These are phyloP conservation scores for Russula foetens DNA, from an alignment of 768 basidiomycete species.

Conservation along the genomic window DNA sequence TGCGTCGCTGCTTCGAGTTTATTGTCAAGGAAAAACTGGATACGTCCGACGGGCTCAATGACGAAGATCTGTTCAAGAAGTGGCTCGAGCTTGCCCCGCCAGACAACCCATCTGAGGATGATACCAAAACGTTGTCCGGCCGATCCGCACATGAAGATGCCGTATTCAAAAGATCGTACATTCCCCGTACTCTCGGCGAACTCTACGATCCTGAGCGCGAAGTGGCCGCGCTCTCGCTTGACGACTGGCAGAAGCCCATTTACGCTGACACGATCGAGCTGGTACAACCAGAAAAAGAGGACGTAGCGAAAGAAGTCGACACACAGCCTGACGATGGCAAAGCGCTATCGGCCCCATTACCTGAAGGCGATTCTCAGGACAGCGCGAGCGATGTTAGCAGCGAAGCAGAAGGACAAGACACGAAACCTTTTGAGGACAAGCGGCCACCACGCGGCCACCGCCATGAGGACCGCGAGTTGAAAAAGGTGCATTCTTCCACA, in stretches of 20 bases:
- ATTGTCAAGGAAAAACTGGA: slow-evolving; percentile 53
- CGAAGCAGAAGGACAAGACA: slow-evolving; percentile 27
- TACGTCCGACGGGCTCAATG: slow-evolving; percentile 1
- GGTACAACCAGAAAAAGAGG: slow-evolving; percentile 33
- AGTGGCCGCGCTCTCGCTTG: slow-evolving; percentile 61
- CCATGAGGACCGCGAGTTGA: slow-evolving; percentile 85
- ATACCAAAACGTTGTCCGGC: slow-evolving; percentile 14
- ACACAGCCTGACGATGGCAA: slow-evolving; percentile 11
- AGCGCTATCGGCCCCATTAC: slow-evolving; percentile 22
- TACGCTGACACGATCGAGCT: slow-evolving; percentile 85
- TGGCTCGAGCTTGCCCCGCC: slow-evolving; percentile 40
- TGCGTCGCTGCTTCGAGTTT: slow-evolving; percentile 83
- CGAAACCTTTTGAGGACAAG: slow-evolving; percentile 39
- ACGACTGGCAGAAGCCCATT: slow-evolving; percentile 68
- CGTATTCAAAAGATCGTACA: slow-evolving; percentile 86
- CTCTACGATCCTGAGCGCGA: slow-evolving; percentile 94
- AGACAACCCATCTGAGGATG: slow-evolving; percentile 14
- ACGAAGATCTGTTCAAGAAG: slow-evolving; percentile 30
- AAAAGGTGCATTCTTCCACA: slow-evolving; percentile 50
- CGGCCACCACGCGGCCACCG: slow-evolving; percentile 77
- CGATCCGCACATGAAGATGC: slow-evolving; percentile 64
- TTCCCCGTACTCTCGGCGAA: slow-evolving; percentile 86
- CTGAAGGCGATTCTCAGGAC: slow-evolving; percentile 20
- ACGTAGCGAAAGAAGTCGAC: slow-evolving; percentile 17
- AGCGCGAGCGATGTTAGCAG: slow-evolving; percentile 31